Base-by-base conservation (phyloP, 2,329 filamentous ascomycete genomes). In the Nemania serpens region DNA sequence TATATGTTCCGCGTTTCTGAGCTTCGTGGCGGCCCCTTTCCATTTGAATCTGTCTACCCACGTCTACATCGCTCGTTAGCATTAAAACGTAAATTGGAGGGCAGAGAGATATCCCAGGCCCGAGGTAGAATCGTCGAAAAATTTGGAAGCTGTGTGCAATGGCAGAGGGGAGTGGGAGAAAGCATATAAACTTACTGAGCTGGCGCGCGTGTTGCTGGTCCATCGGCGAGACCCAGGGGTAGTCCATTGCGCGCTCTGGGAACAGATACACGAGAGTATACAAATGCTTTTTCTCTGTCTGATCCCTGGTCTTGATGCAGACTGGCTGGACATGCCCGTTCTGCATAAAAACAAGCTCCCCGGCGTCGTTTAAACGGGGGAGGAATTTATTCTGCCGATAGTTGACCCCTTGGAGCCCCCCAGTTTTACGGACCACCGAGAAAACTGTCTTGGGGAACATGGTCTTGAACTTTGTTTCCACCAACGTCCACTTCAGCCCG, bases 171-270 rank as follows among this genome's bases (percentile, higher is more conserved):
- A 13, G 41, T 29, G 36, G 22, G 18, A 41, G 15, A 29, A 25
- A 5, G 36, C 20, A 42, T 39, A 12, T 7, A 43, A 25, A 78
- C 79, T 71, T 70, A 81, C 79, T 75, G 68, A 78, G 75, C 56
- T 76, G 71, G 55, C 71, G 71, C 7, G 77, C 75, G 39, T 74
- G 71, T 46, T 67, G 61, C 66, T 78, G 78, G 51, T 77, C 64
- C 48, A 77, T 74, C 2, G 69, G 55, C 7, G 76, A 71, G 13
- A 82, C 77, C 80, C 80, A 82, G 4, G 69, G 53, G 66, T 82
- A 82, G 37, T 74, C 70, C 39, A 82, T 71, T 6, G 79, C 79
- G 22, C 78, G 75, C 58, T 82, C 80, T 1, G 81, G 81, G 58
- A 78, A 82, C n/a, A 81, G 74, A 55, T 71, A 69, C 6, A 72